These are phyloP conservation scores for Xerocomus brunneocitrinus DNA, from an alignment of 768 basidiomycete species.

Conservation along the genomic window DNA sequence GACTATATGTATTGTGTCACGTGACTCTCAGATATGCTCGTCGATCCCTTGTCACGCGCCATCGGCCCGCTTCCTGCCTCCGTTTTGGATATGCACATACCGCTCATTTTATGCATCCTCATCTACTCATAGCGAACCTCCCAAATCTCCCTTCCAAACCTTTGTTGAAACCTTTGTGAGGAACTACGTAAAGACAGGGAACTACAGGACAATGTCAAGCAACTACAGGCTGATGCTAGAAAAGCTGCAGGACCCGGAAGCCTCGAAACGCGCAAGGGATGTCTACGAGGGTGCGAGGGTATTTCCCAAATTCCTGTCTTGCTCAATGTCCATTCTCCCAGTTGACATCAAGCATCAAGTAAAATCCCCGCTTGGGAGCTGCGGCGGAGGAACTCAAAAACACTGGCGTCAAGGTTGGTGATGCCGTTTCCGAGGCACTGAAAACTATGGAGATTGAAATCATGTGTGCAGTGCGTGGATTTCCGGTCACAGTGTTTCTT, in stretches of 20 bases:
- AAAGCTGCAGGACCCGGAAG: slow-evolving; percentile 94
- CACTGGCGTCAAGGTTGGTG: slow-evolving; percentile 85
- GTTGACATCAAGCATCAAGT: slow-evolving; percentile 92
- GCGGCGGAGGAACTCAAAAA: slow-evolving; percentile 92
- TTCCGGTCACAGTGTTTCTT: background rate
- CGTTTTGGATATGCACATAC: slow-evolving; percentile 29
- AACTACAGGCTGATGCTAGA: slow-evolving; percentile 96
- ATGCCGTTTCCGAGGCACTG: slow-evolving; percentile 90
- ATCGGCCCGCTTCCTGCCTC: slow-evolving; percentile 14
- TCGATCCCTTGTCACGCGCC: slow-evolving; percentile 8
- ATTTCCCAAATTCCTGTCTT: slow-evolving; percentile 3
- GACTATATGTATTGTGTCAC: no score
- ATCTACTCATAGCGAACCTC: slow-evolving; percentile 55
- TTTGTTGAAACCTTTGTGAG: slow-evolving; percentile 90
- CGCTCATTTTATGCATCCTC: slow-evolving; percentile 64
- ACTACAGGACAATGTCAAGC: slow-evolving; percentile 94
- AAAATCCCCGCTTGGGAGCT: slow-evolving; percentile 87
- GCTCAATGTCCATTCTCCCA: slow-evolving; percentile 31
- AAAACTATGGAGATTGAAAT: slow-evolving; percentile 90
- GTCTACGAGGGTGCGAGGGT: slow-evolving; percentile 95
- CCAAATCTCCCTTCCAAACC: slow-evolving; percentile 92
- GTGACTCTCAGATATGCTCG: no score
- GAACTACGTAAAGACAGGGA: slow-evolving; percentile 93
- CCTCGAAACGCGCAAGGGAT: slow-evolving; percentile 87
- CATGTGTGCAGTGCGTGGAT: slow-evolving; percentile 69